phyloP scores from a whole-genome alignment of 129 eudicot species.

The Chrysanthemum makinoi region DNA sequence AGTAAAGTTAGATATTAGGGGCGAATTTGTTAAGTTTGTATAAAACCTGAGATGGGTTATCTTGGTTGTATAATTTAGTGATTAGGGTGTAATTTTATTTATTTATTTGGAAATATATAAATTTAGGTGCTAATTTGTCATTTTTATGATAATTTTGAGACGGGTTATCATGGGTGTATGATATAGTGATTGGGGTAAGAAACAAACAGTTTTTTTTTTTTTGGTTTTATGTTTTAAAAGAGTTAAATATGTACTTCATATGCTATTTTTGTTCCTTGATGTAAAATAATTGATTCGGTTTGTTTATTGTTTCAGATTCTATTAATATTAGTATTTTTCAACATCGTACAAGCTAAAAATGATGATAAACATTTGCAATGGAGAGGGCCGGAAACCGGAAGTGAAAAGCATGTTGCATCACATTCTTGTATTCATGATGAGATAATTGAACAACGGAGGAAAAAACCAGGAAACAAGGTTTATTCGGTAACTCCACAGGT shows the following conservation, averaged over 20 bases:
- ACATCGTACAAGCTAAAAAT: conserved; percentile 43
- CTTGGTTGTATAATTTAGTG: conserved; percentile 2
- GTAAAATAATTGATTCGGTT: conserved; percentile 19
- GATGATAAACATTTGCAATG: conserved; percentile 37
- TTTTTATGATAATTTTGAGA: not conserved
- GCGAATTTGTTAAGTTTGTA: conserved; percentile 4
- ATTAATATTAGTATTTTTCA: conserved; percentile 45
- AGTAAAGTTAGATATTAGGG: not conserved
- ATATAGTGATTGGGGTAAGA: not conserved
- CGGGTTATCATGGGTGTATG: conserved; percentile 6
- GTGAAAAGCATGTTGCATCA: conserved; percentile 36
- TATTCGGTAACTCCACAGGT: conserved; percentile 86
- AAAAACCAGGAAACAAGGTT: conserved; percentile 75
- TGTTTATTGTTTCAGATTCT: conserved; percentile 48
- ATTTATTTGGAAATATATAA: not conserved
- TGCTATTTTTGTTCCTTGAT: not conserved
- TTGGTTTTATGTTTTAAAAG: not conserved
- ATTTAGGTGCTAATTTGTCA: too few relatives aligned
- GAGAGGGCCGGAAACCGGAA: conserved; percentile 37
- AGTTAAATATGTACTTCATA: not conserved
- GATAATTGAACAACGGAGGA: conserved; percentile 77
- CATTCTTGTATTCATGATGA: conserved; percentile 99
- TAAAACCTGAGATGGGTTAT: not conserved
- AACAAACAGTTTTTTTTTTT: too few relatives aligned
- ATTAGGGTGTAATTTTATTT: not conserved